Evolutionary conservation across 345 rosid species (phyloP), one percentile per base, ranked within the genome.

Genomic region (Litchi chinensis): DNA sequence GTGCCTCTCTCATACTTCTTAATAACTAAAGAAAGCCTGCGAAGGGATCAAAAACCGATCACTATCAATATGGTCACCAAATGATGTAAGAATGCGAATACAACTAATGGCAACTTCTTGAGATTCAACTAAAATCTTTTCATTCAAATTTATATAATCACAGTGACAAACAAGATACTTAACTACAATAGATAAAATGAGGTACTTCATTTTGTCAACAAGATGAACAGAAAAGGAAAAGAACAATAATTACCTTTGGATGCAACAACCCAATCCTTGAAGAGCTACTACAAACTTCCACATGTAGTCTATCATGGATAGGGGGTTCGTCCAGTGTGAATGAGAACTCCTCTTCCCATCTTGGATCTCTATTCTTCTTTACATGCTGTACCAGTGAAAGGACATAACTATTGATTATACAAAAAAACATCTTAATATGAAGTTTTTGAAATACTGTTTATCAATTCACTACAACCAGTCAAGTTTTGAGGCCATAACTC

Each of bases 341-440:
- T 65, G 86, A 67, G 81, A 93, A 95, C 76, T 92, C 97, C 81
- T 95, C 96, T 67, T 85, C 95, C 99, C 99, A 95, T 83, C 95
- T 92, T 40, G 98, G 99, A 85, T 93, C 97, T 82, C 99, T 84
- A 79, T 87, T 92, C 89, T 95, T 95, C 91, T 93, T 93, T 71
- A 95, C 80, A 13, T 75, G 79, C 98, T 92, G 93, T 60, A 77
- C 1, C 66, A 81, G 68, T 10, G 26, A 13, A 67, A 79, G 19
- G 73, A 40, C 13, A 71, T 28, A 71, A 70, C 69, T 2, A 77
- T 39, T 62, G 73, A 67, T 22, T 13, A 65, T 19, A 73, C 50
- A 43, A 46, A 65, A 16, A 48, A 46, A 26, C 13, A 21, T 74
- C 24, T 15, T 3, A 52, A 12, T 60, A 21, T 60, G 7, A 40